These are phyloP conservation scores for Aspergillus unguis DNA, from an alignment of 2,329 filamentous ascomycete genomes.

Conservation along the genomic window DNA sequence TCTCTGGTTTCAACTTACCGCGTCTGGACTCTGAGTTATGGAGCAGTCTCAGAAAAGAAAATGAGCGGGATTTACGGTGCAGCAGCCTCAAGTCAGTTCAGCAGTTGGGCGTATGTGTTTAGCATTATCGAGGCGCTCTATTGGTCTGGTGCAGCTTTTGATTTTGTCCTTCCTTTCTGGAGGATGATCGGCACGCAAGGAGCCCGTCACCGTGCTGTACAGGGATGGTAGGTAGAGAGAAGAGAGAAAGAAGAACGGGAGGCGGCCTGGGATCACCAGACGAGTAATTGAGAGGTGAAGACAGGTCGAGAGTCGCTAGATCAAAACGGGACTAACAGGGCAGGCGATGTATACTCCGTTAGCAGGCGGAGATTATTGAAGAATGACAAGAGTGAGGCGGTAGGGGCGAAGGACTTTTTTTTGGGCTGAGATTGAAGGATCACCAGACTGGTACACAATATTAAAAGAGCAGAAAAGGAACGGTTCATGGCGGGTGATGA, in stretches of 20 bases:
- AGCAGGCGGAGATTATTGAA: slow-evolving; percentile 5
- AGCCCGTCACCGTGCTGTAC: slow-evolving; percentile 10
- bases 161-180: slow-evolving; percentile 16
- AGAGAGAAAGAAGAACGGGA: slow-evolving; percentile 1
- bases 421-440: slow-evolving; percentile 9
- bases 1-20: slow-evolving; percentile 7
- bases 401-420: slow-evolving; percentile 12
- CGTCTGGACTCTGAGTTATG: background rate
- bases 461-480: slow-evolving; percentile 6
- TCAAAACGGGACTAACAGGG: slow-evolving; percentile 1
- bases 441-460: background rate
- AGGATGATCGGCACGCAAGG: slow-evolving; percentile 26
- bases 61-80: slow-evolving; percentile 10
- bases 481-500: slow-evolving; percentile 12
- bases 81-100: background rate
- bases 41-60: slow-evolving; percentile 5
- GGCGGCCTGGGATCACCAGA: background rate
- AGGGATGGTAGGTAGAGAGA: background rate
- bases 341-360: background rate
- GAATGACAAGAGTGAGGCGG: slow-evolving; percentile 18
- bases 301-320: background rate
- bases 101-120: slow-evolving; percentile 5
- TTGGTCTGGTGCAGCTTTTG: slow-evolving; percentile 11
- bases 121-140: slow-evolving; percentile 12
- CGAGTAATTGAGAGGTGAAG: background rate